Evolutionary conservation across 139 green algal genomes (phyloP), one percentile per base, ranked within the genome.

Genomic region (Chlamydomonas incerta): DNA sequence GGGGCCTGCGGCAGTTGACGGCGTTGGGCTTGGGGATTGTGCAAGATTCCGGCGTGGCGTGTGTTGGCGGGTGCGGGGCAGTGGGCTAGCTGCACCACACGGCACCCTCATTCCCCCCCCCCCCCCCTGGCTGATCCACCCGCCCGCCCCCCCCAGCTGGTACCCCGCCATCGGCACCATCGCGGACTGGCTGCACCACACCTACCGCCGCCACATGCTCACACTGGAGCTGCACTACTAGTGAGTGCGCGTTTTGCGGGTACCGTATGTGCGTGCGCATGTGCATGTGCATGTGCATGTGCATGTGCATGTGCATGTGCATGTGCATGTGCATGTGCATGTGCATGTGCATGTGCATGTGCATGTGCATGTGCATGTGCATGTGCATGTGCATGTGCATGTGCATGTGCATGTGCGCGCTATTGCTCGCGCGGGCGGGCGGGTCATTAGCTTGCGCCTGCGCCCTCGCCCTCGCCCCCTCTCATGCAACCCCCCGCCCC

Each of bases 151-250:
- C 3, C 50, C 50, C 80, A 86, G 80, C n/a, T 86, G 80, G 80
- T 86, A 86, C 67, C 8, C 52, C 11, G 47, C 68, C 4, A 55
- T 86, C 33, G 80, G 80, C 34, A 63, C 80, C 9, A 26, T 86
- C 55, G 41, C 20, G 65, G 80, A 86, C 68, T 86, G 80, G 80
- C 5, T 62, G 17, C 68, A 86, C 68, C 55, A 72, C 52, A 34
- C 55, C 4, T 24, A 52, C 55, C 24, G 28, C 24, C 80, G 60
- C 13, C 80, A 86, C 34, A 77, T 80, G 68, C 23, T 86, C 29
- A 86, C 80, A 0, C 34, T 86, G 52, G 80, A 86, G 80, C 34
- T 86, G 68, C 80, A 86, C 80, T 28, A 62, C 21, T 47, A 6
- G 72, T 79, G 47, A 62, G 80, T 72, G 17, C 26, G 33, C 4